phyloP scores from a whole-genome alignment of 345 rosid genomes.

The Chamaenerion angustifolium region DNA sequence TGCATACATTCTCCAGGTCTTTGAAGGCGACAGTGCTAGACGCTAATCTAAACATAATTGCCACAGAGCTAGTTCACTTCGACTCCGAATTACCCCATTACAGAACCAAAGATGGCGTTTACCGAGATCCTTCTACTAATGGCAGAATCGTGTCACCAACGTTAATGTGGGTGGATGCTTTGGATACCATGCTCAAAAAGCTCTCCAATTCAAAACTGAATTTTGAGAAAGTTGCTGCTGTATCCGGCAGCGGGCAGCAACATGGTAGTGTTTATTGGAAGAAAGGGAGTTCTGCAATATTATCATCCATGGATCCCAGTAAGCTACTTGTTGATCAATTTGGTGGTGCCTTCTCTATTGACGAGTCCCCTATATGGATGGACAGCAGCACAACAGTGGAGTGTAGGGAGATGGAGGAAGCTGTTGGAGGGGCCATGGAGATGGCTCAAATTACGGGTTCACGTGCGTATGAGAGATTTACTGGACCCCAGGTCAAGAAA shows the following conservation, averaged over 20 bases:
- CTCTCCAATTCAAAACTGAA: conserved; percentile 40
- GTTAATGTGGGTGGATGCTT: conserved; percentile 95
- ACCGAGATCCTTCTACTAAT: conserved; percentile 43
- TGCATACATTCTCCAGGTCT: conserved; percentile 38
- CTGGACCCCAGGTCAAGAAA: conserved; percentile 84
- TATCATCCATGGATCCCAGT: conserved; percentile 42
- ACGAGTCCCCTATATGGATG: conserved; percentile 93
- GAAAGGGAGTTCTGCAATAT: conserved; percentile 35
- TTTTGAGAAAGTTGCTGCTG: conserved; percentile 53
- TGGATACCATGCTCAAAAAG: conserved; percentile 61
- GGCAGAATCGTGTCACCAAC: conserved; percentile 92
- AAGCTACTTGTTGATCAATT: conserved; percentile 52
- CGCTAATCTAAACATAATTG: conserved; percentile 46
- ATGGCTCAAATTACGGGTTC: conserved; percentile 65
- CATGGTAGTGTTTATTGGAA: conserved; percentile 98
- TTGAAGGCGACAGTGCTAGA: conserved; percentile 88
- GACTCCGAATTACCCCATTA: conserved; percentile 70
- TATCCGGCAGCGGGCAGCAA: conserved; percentile 95
- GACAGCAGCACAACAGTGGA: conserved; percentile 72
- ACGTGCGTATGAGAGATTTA: conserved; percentile 64
- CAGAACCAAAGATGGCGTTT: conserved; percentile 77
- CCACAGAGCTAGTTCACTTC: conserved; percentile 57
- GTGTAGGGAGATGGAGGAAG: conserved; percentile 79
- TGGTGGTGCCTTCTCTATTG: conserved; percentile 42
- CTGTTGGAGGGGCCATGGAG: conserved; percentile 80